Evolutionary conservation across 257 asterid species (phyloP).

Genomic region (Knoxia roxburghii): DNA sequence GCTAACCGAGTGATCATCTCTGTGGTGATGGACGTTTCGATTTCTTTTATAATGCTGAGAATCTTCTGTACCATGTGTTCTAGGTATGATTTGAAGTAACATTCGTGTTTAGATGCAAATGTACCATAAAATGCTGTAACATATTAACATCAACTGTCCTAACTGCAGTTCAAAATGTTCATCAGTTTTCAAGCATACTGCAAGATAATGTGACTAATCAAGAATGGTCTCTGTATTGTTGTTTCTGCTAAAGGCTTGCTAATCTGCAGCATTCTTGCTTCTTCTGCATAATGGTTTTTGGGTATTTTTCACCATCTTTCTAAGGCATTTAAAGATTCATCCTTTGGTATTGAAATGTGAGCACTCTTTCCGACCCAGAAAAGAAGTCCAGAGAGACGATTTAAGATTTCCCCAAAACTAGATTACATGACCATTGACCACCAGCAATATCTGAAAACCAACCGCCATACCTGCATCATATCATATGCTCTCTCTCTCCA

Average conservation of each 20-base stretch:
- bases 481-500: no score
- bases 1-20: slow-evolving; percentile 25
- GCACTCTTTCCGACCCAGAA: no score
- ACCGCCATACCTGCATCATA: no score
- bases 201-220: no score
- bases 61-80: not conserved
- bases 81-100: not conserved
- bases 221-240: not conserved
- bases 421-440: no score
- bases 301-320: no score
- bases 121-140: not conserved
- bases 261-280: not conserved
- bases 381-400: no score
- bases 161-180: not conserved
- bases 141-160: not conserved
- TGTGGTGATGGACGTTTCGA: not conserved
- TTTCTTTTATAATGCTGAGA: not conserved
- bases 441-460: no score
- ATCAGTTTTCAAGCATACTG: not conserved
- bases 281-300: no score
- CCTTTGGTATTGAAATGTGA: no score
- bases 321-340: no score
- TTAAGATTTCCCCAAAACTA: no score
- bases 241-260: not conserved
- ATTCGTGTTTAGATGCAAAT: not conserved